These are phyloP conservation scores for Hygrophila difformis DNA, from an alignment of 257 asterid genomes.

Conservation along the genomic window DNA sequence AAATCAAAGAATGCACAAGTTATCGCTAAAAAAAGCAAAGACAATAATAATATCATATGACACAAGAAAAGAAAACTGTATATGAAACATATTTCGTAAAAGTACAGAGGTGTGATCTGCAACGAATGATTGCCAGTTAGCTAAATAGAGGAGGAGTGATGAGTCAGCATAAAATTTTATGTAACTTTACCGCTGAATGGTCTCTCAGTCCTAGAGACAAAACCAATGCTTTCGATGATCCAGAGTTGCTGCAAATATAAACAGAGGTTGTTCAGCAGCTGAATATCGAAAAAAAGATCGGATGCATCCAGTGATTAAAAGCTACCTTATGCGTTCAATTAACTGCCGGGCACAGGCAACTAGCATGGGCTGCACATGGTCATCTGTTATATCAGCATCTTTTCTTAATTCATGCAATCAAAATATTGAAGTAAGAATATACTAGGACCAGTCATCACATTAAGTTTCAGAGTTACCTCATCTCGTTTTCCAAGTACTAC, in stretches of 20 bases:
- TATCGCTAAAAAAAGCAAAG: no score
- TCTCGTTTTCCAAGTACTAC: slow-evolving; percentile 80
- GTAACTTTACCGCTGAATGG: slow-evolving; percentile 57
- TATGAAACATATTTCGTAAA: no score
- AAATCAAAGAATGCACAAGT: no score
- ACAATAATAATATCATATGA: no score
- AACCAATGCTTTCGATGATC: slow-evolving; percentile 66
- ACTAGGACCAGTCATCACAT: background rate
- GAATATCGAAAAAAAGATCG: slow-evolving; percentile 1
- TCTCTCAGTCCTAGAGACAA: slow-evolving; percentile 80
- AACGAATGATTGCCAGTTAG: no score
- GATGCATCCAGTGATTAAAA: background rate
- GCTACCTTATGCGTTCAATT: slow-evolving; percentile 77
- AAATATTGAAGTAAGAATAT: background rate
- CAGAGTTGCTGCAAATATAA: slow-evolving; percentile 47
- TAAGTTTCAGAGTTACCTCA: slow-evolving; percentile 41
- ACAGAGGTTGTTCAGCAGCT: background rate
- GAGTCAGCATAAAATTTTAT: background rate
- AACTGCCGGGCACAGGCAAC: slow-evolving; percentile 80
- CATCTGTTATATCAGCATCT: slow-evolving; percentile 16
- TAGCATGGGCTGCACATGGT: slow-evolving; percentile 70
- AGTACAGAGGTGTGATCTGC: no score
- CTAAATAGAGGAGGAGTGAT: no score
- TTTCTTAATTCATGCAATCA: slow-evolving; percentile 8
- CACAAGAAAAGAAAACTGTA: no score